These are phyloP conservation scores for Globisporangium alternatum DNA, from an alignment of 352 stramenopile genomes.

Conservation along the genomic window DNA sequence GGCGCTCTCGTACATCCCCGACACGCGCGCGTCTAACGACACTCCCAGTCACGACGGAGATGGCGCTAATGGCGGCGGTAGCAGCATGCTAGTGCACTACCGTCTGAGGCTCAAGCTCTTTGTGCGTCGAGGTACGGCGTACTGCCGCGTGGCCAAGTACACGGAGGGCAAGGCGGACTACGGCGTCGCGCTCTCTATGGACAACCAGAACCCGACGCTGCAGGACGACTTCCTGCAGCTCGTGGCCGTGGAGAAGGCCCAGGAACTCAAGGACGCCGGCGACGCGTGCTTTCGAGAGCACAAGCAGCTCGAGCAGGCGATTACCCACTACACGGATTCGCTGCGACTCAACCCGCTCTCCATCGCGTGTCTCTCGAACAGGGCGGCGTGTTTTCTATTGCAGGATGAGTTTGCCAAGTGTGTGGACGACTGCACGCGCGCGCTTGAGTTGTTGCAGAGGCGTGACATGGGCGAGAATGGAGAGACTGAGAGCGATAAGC, in stretches of 20 bases:
- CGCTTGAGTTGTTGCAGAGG: slow-evolving; percentile 58
- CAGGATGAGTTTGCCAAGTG: slow-evolving; percentile 47
- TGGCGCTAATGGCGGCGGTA: slow-evolving; percentile 3
- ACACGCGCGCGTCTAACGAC: slow-evolving; percentile 36
- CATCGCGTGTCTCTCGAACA: slow-evolving; percentile 74
- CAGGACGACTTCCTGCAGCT: slow-evolving; percentile 70
- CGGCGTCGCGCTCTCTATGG: slow-evolving; percentile 71
- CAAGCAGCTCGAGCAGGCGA: slow-evolving; percentile 37
- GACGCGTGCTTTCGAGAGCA: slow-evolving; percentile 44
- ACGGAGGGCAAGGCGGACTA: slow-evolving; percentile 77
- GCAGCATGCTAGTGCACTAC: slow-evolving; percentile 39
- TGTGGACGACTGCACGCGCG: slow-evolving; percentile 55
- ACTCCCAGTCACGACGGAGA: background rate
- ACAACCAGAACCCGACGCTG: slow-evolving; percentile 62
- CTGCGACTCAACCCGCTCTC: slow-evolving; percentile 55
- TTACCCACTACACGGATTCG: slow-evolving; percentile 55
- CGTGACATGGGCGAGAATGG: slow-evolving; percentile 4
- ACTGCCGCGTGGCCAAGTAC: slow-evolving; percentile 59
- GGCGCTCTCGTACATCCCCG: slow-evolving; percentile 60
- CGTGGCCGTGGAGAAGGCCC: slow-evolving; percentile 48
- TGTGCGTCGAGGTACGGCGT: slow-evolving; percentile 64
- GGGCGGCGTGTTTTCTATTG: slow-evolving; percentile 62
- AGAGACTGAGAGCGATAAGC: background rate
- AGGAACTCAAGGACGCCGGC: slow-evolving; percentile 45
- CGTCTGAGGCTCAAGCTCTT: slow-evolving; percentile 75